Evolutionary conservation across 192 early-diverging fungal genomes (phyloP), one percentile per base, ranked within the genome.

Genomic region (Globomyces pollinis-pini): DNA sequence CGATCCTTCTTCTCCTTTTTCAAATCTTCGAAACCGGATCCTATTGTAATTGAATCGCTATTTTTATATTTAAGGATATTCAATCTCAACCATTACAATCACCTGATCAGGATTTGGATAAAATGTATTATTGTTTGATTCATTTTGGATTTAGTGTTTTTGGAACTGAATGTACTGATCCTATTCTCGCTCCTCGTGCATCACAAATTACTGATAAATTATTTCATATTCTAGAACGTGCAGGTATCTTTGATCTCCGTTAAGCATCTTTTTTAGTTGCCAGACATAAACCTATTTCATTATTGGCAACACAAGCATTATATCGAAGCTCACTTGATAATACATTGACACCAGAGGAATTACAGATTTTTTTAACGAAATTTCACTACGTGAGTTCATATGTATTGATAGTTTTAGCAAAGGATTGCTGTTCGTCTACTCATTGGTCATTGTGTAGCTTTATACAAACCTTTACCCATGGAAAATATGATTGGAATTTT

Each of bases 341-440:
- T 6, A 13, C 16, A n/a, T 0, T 52, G 1, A 36, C 30, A 0
- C 12, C 12, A 36, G 34, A 34, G 5, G 31, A 52, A 52, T n/a
- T 52, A n/a, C 53, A 55, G 1, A 33, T 6, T 11, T 55, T 55
- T 55, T 35, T 55, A 6, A 55, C 16, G 6, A 18, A 35, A 18
- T 55, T 55, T 35, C 53, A 55, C n/a, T n/a, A n/a, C n/a, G n/a
- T n/a, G n/a, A n/a, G n/a, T n/a, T n/a, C n/a, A n/a, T n/a, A n/a
- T n/a, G n/a, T n/a, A n/a, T n/a, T n/a, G n/a, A n/a, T n/a, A n/a
- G n/a, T n/a, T n/a, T 41, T 15, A 26, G 15, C 26, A 18, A 21
- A 36, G 53, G 18, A 55, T 55, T 26, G 16, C 53, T 6, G 26
- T 90, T 61, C 80, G 91, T 34, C 84, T 91, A 84, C 76, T 93